Conservation (phyloP, 768 basidiomycete species). For the Strobilomyces dryophilus region DNA sequence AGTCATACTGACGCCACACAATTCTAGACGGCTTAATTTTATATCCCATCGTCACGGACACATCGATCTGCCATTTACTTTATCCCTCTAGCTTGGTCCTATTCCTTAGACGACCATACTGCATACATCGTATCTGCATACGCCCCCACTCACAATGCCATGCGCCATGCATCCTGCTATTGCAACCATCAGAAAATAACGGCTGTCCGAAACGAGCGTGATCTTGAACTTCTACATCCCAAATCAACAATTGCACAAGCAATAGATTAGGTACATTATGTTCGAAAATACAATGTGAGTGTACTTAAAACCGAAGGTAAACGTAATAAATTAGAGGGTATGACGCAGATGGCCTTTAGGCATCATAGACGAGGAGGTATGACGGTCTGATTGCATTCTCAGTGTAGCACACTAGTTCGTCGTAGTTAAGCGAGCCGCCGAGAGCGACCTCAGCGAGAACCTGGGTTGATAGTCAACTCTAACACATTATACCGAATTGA, state of each 20-base stretch:
- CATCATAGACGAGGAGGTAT: constrained; percentile 66
- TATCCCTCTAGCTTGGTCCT: constrained; percentile 25
- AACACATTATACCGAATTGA: not conserved
- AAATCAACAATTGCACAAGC: not conserved
- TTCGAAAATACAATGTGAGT: not conserved
- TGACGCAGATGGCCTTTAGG: constrained; percentile 13
- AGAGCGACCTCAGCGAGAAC: constrained; percentile 56
- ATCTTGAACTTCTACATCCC: not conserved
- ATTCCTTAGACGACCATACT: constrained; percentile 34
- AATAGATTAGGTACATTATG: constrained; percentile 7
- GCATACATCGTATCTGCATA: constrained; percentile 22
- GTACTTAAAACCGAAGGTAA: not conserved
- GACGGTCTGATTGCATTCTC: constrained; percentile 73
- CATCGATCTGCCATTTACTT: constrained; percentile 11
- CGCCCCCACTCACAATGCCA: constrained; percentile 29
- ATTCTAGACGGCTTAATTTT: constrained; percentile 26
- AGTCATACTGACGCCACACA: not conserved
- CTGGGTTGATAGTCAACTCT: constrained; percentile 29
- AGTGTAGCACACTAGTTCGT: constrained; percentile 65
- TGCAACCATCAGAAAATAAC: not conserved
- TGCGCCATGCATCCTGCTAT: constrained; percentile 8
- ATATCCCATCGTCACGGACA: constrained; percentile 13
- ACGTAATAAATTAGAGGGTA: constrained; percentile 4
- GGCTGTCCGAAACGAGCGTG: no score
- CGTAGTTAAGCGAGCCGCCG: constrained; percentile 64